These are phyloP conservation scores for Aspergillus olivimuriae DNA, from an alignment of 495 filamentous ascomycete genomes.

Conservation along the genomic window DNA sequence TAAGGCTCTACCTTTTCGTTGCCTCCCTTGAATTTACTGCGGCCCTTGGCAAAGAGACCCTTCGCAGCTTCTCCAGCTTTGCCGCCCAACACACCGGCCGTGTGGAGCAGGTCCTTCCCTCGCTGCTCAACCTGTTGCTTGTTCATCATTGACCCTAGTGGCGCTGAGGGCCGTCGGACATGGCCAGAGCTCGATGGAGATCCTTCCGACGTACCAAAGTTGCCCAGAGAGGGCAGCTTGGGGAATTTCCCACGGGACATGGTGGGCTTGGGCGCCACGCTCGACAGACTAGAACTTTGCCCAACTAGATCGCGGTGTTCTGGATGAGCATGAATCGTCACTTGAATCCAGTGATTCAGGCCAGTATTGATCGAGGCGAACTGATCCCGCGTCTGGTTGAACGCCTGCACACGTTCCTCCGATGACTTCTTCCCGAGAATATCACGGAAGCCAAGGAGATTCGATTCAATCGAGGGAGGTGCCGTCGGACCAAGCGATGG, in stretches of 20 bases:
- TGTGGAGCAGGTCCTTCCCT: conserved; percentile 80
- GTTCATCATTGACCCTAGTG: conserved; percentile 34
- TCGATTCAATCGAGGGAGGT: conserved; percentile 26
- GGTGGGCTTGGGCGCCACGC: conserved; percentile 23
- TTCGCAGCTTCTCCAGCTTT: conserved; percentile 73
- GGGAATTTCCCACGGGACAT: conserved; percentile 42
- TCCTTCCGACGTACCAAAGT: conserved; percentile 34
- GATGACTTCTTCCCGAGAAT: conserved; percentile 58
- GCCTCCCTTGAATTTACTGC: conserved; percentile 65
- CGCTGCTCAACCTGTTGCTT: conserved; percentile 54
- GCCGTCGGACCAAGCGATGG: conserved; percentile 1
- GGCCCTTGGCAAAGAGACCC: conserved; percentile 79
- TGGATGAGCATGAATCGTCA: conserved; percentile 42
- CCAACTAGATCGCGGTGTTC: conserved; percentile 44
- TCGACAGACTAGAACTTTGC: conserved; percentile 24
- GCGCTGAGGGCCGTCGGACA: conserved; percentile 29
- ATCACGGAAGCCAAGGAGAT: conserved; percentile 57
- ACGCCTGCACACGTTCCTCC: conserved; percentile 61
- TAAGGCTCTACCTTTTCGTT: conserved; percentile 73
- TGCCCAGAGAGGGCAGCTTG: conserved; percentile 33
- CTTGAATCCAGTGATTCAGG: conserved; percentile 63
- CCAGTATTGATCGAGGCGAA: conserved; percentile 69
- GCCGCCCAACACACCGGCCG: conserved; percentile 64
- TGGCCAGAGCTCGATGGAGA: conserved; percentile 29
- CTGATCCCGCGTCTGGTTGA: conserved; percentile 60